Percentiles rank a stretch among this genome's conserved stretches.
These are phyloP conservation scores for Pascua guehoae DNA, from an alignment of 1,284 basidiomycete species.

Conservation along the genomic window DNA sequence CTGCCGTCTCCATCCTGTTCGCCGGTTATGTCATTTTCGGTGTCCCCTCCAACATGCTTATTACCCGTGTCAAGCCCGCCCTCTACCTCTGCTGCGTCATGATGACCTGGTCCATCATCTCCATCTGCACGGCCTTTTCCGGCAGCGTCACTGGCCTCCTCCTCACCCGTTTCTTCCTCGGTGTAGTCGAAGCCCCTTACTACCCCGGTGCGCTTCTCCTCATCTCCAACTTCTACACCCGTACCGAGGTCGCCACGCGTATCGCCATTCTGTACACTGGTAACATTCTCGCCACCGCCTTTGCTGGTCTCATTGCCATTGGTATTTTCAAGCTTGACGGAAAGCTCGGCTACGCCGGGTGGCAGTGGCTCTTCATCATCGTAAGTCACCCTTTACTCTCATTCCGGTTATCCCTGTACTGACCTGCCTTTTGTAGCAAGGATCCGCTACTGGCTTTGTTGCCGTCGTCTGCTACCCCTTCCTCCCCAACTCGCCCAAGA, in stretches of 20 bases:
- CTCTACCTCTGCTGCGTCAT: constrained; percentile 35
- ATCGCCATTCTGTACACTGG: constrained; percentile 40
- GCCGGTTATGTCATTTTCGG: constrained; percentile 42
- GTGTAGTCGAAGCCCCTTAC: constrained; percentile 35
- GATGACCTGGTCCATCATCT: constrained; percentile 27
- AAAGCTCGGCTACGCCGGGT: constrained; percentile 17
- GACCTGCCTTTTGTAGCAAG: constrained; percentile 4
- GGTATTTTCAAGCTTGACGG: constrained; percentile 22
- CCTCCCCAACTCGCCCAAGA: constrained; percentile 17
- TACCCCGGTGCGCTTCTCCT: constrained; percentile 43
- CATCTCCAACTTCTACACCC: constrained; percentile 43
- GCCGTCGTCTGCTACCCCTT: constrained; percentile 13
- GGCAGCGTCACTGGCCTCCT: constrained; percentile 34
- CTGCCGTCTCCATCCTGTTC: constrained; percentile 44
- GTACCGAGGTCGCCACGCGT: constrained; percentile 41
- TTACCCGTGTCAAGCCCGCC: constrained; percentile 34
- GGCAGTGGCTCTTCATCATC: constrained; percentile 28
- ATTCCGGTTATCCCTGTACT: not conserved
- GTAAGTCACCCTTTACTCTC: not conserved
- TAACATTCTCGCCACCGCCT: constrained; percentile 23
- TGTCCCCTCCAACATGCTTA: constrained; percentile 41
- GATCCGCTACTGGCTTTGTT: constrained; percentile 13
- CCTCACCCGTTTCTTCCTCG: constrained; percentile 41
- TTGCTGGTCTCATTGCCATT: constrained; percentile 22
- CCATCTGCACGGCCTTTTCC: constrained; percentile 19